Evolutionary conservation across 352 stramenopile genomes (phyloP), one percentile per base, ranked within the genome.

Genomic region (Phytophthora brassicae): DNA sequence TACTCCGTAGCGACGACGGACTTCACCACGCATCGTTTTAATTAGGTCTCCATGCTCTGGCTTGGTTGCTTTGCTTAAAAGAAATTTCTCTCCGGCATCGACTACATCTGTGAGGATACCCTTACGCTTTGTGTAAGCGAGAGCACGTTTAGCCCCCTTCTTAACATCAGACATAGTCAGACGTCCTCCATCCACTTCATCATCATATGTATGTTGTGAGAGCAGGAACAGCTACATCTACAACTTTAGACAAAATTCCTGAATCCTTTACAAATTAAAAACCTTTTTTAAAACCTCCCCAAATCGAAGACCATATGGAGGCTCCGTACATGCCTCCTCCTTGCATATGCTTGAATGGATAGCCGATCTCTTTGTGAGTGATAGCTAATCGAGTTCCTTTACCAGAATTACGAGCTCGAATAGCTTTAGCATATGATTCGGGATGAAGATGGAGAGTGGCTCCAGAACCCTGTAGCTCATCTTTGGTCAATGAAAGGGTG

Each of bases 181-280:
- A 26, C 51, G 53, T 22, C 31, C 55, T 4, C 35, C 36, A 49
- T 48, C 44, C 24, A 33, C 50, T 20, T 50, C 55, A 20, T 36
- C 51, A 26, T 63, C 45, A 51, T 56, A 56, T n/a, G n/a, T n/a
- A n/a, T n/a, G n/a, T n/a, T n/a, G n/a, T 51, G 12, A 55, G 11
- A 7, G 60, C 55, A 14, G 38, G 47, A 19, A 57, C 48, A 31
- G 60, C 60, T 5, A 39, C 45, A 22, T 61, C 54, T 4, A 38
- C 53, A 3, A 23, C 26, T 6, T 44, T 48, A 12, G 20, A 53
- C 5, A 63, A 16, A 6, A 63, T 35, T 2, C 55, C 55, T 11
- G 55, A 63, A 24, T 56, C 55, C 22, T 63, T 63, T 4, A 26
- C 51, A 13, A 61, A 68, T 19, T 60, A 56, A 29, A 64, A 60